phyloP scores from a whole-genome alignment of 495 filamentous ascomycete species.

The Letharia columbiana region DNA sequence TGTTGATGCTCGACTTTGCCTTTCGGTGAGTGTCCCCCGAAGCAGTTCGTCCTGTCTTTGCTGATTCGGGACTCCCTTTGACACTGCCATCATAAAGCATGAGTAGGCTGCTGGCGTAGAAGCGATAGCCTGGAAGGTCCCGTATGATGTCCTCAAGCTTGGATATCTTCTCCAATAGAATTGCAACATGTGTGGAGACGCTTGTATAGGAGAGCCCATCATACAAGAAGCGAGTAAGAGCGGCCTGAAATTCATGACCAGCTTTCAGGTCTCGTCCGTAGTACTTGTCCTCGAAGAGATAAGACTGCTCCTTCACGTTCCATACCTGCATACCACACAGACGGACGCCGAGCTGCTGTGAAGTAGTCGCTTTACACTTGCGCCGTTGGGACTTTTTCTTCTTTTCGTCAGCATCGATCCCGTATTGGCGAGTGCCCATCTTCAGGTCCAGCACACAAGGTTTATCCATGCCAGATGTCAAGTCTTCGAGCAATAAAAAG shows the following conservation, averaged over 20 bases:
- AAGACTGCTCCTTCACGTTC: constrained; percentile 74
- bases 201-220: constrained; percentile 75
- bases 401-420: constrained; percentile 83
- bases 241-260: constrained; percentile 82
- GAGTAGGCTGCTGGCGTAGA: constrained; percentile 90
- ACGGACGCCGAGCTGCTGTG: constrained; percentile 80
- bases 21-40: constrained; percentile 30
- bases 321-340: constrained; percentile 95
- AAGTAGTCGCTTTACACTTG: constrained; percentile 90
- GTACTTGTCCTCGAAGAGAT: constrained; percentile 94
- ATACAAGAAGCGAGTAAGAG: constrained; percentile 81
- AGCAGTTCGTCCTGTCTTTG: neutral
- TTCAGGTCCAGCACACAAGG: constrained; percentile 96
- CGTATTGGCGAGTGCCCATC: constrained; percentile 98
- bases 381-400: constrained; percentile 87
- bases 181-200: constrained; percentile 74
- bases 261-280: constrained; percentile 84
- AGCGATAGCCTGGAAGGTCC: constrained; percentile 73
- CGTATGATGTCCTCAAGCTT: constrained; percentile 75
- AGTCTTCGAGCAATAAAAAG: constrained; percentile 91
- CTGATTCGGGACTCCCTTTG: constrained; percentile 21
- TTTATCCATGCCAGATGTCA: constrained; percentile 92
- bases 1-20: constrained; percentile 53
- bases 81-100: constrained; percentile 84
- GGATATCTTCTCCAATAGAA: constrained; percentile 73